phyloP scores from a whole-genome alignment of 2,329 filamentous ascomycete genomes.

The Colletotrichum coccodes region DNA sequence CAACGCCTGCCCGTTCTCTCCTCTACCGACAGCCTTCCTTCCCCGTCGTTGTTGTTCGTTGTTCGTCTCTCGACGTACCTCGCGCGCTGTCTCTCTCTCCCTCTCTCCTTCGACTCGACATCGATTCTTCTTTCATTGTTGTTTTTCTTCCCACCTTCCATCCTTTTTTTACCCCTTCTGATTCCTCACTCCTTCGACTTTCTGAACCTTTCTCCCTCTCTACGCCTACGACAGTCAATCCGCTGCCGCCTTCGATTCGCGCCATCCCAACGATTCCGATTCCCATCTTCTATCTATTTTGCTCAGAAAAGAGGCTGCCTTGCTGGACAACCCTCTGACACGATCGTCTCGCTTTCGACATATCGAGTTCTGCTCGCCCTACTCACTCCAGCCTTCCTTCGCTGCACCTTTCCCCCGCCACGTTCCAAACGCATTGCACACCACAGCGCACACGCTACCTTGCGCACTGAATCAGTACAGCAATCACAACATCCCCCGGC shows the following conservation, averaged over 20 bases:
- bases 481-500: constrained; percentile 7
- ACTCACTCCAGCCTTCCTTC: constrained; percentile 1
- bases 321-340: constrained; percentile 33
- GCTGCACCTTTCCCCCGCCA: background rate
- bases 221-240: constrained; percentile 2
- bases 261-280: constrained; percentile 11
- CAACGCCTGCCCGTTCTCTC: constrained; percentile 14
- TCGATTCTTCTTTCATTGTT: constrained; percentile 11
- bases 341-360: constrained; percentile 18
- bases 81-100: background rate
- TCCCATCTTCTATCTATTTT: constrained; percentile 22
- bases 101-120: constrained; percentile 4
- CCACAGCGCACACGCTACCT: constrained; percentile 10
- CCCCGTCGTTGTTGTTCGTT: no score
- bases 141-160: constrained; percentile 12
- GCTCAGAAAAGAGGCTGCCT: constrained; percentile 25
- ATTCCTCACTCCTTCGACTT: constrained; percentile 25
- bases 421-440: background rate
- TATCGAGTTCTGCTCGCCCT: background rate
- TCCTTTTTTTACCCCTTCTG: constrained; percentile 18
- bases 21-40: constrained; percentile 10
- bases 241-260: constrained; percentile 19
- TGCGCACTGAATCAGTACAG: constrained; percentile 9
- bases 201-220: background rate
- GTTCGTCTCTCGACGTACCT: background rate